Conservation (phyloP, 495 filamentous ascomycete species). For the Aspergillus avenaceus region DNA sequence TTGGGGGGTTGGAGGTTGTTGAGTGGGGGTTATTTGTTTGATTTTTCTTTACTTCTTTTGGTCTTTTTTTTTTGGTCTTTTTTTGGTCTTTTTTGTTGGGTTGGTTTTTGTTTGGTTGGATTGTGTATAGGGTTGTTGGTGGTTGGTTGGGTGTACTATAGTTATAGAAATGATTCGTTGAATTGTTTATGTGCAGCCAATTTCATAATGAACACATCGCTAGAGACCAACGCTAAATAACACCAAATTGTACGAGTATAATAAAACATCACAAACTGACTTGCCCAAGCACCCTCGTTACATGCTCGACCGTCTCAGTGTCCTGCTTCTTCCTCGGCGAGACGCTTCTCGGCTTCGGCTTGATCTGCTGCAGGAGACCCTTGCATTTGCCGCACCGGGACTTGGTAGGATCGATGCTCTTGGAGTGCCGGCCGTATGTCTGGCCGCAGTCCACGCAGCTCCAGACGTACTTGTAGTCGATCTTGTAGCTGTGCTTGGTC, state of each 20-base stretch:
- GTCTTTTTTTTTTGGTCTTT: no score
- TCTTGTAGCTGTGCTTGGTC: constrained; percentile 82
- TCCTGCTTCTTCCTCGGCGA: constrained; percentile 50
- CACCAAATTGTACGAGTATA: neutral
- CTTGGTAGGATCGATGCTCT: constrained; percentile 65
- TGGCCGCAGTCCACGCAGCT: constrained; percentile 62
- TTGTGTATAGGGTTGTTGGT: neutral
- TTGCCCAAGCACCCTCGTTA: constrained; percentile 11
- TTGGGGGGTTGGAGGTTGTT: constrained; percentile 67
- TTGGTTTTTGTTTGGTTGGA: neutral
- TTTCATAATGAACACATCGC: no score
- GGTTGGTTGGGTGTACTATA: no score
- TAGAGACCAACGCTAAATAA: no score
- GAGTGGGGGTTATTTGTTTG: constrained; percentile 79
- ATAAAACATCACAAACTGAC: constrained; percentile 6
- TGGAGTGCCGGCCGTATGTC: constrained; percentile 75
- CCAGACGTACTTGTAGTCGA: constrained; percentile 90
- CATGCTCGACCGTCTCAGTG: constrained; percentile 4
- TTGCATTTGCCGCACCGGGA: constrained; percentile 70
- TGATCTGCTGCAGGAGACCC: constrained; percentile 66
- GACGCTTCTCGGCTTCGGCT: constrained; percentile 63
- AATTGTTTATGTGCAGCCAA: no score
- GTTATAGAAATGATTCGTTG: neutral
- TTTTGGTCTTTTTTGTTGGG: neutral
- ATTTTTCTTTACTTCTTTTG: neutral